Conservation (phyloP, 768 basidiomycete species). For the Suillus paluster region DNA sequence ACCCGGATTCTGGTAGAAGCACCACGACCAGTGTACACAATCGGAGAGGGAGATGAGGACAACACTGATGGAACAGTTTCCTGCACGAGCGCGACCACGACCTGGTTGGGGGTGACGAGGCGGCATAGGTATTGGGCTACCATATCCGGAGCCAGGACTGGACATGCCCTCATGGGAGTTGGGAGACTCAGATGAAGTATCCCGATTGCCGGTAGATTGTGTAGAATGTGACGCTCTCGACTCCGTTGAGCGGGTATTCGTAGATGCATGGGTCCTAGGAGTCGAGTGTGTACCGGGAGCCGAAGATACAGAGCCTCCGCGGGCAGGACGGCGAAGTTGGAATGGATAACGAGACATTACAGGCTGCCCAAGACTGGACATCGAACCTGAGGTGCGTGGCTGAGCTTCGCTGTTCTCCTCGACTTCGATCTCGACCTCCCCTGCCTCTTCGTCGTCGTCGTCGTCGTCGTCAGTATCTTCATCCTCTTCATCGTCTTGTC, state of each 20-base stretch:
- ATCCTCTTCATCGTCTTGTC: constrained; percentile 31
- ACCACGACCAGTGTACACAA: constrained; percentile 31
- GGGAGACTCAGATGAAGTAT: constrained; percentile 61
- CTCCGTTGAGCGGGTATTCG: constrained; percentile 43
- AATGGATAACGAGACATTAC: constrained; percentile 73
- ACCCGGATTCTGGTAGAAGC: constrained; percentile 28
- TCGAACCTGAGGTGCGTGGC: constrained; percentile 74
- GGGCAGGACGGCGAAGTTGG: constrained; percentile 55
- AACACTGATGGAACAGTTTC: constrained; percentile 41
- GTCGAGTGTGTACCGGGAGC: constrained; percentile 45
- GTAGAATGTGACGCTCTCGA: constrained; percentile 48
- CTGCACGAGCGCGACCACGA: constrained; percentile 43
- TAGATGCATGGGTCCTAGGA: constrained; percentile 40
- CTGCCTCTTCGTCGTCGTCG: constrained; percentile 37
- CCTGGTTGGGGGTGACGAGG: constrained; percentile 48
- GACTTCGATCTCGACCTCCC: constrained; percentile 39
- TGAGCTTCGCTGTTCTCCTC: constrained; percentile 55
- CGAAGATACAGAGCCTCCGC: constrained; percentile 49
- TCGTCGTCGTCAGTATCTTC: constrained; percentile 30
- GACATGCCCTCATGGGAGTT: constrained; percentile 46
- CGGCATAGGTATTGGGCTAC: constrained; percentile 50
- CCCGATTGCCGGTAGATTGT: constrained; percentile 66
- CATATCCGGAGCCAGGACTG: constrained; percentile 40
- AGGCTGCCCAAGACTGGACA: constrained; percentile 85
- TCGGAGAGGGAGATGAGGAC: constrained; percentile 42